Percentiles rank a stretch among this genome's conserved stretches.
phyloP scores from a whole-genome alignment of 106 monocot species.

The Acorus calamus region DNA sequence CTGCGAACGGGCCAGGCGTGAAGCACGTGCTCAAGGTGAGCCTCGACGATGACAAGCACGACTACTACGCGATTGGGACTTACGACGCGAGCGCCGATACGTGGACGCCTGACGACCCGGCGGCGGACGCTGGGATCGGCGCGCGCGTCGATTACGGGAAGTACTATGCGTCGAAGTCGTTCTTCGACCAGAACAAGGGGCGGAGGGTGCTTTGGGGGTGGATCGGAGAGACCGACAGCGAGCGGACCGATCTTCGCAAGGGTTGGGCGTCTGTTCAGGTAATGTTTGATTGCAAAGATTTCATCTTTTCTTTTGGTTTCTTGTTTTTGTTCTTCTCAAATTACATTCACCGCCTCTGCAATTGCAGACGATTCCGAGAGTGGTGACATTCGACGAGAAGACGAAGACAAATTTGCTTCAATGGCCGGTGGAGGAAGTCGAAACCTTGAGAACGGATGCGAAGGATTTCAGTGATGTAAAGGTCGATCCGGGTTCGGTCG shows the following conservation, averaged over 20 bases:
- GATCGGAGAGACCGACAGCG: constrained; percentile 72
- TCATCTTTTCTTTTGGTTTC: no score
- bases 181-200: constrained; percentile 45
- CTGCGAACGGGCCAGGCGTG: constrained; percentile 20
- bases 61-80: constrained; percentile 75
- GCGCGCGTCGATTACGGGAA: constrained; percentile 73
- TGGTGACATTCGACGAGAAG: constrained; percentile 36
- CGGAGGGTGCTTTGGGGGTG: constrained; percentile 82
- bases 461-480: constrained; percentile 13
- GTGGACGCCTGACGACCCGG: constrained; percentile 68
- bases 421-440: constrained; percentile 67
- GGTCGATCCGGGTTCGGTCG: constrained; percentile 16
- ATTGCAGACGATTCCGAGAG: constrained; percentile 44
- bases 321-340: no score
- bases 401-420: constrained; percentile 43
- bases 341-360: no score
- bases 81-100: constrained; percentile 27
- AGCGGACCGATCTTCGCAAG: constrained; percentile 44
- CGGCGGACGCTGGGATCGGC: constrained; percentile 64
- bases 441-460: constrained; percentile 18
- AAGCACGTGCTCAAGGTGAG: constrained; percentile 84
- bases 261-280: constrained; percentile 91
- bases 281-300: not conserved
- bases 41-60: constrained; percentile 61
- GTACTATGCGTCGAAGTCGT: constrained; percentile 90